Conservation (phyloP, 805 yeast species). For the Torulaspora indica region DNA sequence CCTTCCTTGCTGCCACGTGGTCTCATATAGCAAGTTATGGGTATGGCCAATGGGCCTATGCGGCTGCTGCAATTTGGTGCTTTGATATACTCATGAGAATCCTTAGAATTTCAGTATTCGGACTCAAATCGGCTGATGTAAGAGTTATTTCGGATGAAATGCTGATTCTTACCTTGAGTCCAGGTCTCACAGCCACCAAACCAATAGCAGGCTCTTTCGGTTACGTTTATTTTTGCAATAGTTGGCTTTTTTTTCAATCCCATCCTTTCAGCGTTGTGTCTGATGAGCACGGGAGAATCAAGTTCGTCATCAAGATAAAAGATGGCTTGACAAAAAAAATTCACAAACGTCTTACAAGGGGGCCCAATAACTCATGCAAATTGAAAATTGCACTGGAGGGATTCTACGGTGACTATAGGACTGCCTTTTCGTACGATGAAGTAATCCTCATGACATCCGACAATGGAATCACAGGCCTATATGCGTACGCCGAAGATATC, state of each 20-base stretch:
- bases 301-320: constrained; percentile 43
- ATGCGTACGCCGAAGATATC: no score
- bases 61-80: constrained; percentile 40
- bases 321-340: constrained; percentile 42
- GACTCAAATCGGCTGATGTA: no score
- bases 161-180: constrained; percentile 28
- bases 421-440: no score
- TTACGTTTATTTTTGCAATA: constrained; percentile 45
- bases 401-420: no score
- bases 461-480: no score
- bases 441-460: no score
- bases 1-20: constrained; percentile 46
- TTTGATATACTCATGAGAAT: constrained; percentile 40
- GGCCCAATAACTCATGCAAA: constrained; percentile 26
- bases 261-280: constrained; percentile 54
- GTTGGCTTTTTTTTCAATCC: constrained; percentile 45
- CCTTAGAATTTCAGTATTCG: no score
- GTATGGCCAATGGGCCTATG: constrained; percentile 41
- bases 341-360: constrained; percentile 33
- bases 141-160: constrained; percentile 37
- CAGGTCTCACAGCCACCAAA: constrained; percentile 17
- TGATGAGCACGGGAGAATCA: constrained; percentile 35
- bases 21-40: constrained; percentile 44
- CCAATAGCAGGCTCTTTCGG: constrained; percentile 29
- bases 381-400: constrained; percentile 53